These are phyloP conservation scores for Ascochyta pisi DNA, from an alignment of 2,329 filamentous ascomycete genomes.

Conservation along the genomic window DNA sequence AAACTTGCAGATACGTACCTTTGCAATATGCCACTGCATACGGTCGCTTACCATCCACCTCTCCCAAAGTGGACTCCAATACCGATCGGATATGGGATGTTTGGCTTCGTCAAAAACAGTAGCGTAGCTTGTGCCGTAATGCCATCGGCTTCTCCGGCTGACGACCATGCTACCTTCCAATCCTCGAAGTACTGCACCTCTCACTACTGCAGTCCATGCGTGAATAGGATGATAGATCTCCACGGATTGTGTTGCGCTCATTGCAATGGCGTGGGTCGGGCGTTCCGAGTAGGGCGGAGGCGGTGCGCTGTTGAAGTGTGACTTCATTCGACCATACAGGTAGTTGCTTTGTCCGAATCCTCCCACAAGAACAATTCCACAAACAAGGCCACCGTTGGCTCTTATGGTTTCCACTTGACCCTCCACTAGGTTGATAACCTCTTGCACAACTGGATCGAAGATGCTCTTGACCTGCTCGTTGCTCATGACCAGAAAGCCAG, in stretches of 20 bases:
- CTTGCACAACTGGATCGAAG: conserved; percentile 75
- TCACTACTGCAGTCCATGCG: conserved; percentile 81
- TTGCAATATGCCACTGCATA: conserved; percentile 86
- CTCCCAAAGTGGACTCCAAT: conserved; percentile 82
- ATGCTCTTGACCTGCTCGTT: conserved; percentile 74
- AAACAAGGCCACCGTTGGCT: conserved; percentile 50
- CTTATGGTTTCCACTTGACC: conserved; percentile 54
- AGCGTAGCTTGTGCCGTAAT: conserved; percentile 82
- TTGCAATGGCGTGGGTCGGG: conserved; percentile 68
- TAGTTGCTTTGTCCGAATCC: conserved; percentile 83
- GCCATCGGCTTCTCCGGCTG: conserved; percentile 74
- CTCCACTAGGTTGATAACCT: conserved; percentile 52
- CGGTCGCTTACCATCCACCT: conserved; percentile 82
- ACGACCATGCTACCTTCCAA: conserved; percentile 82
- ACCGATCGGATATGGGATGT: conserved; percentile 74
- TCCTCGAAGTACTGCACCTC: conserved; percentile 76
- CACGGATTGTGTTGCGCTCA: conserved; percentile 64
- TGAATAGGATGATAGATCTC: conserved; percentile 85
- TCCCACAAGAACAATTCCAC: conserved; percentile 80
- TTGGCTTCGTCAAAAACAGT: conserved; percentile 80
- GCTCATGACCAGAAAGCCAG: conserved; percentile 76
- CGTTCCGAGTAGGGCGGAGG: conserved; percentile 69
- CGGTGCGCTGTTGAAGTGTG: conserved; percentile 65
- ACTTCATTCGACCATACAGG: conserved; percentile 71
- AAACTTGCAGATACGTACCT: conserved; percentile 56